Percentiles rank a stretch among this genome's conserved stretches.
phyloP scores from a whole-genome alignment of 1,284 basidiomycete genomes.

The Bondarzewia mesenterica region DNA sequence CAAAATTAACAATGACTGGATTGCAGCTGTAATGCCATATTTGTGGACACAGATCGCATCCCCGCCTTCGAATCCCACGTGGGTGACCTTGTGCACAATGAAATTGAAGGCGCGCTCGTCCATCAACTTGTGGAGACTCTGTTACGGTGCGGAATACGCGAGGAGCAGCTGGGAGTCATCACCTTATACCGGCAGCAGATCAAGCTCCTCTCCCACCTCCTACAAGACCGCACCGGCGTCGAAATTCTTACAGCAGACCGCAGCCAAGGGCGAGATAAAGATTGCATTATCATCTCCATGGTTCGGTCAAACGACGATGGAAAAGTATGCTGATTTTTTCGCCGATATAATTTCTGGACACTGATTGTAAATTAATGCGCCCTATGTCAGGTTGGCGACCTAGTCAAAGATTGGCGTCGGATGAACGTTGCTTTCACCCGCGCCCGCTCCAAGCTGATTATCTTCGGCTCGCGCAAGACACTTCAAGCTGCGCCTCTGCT shows the following conservation, averaged over 20 bases:
- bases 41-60: conserved; percentile 85
- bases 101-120: conserved; percentile 63
- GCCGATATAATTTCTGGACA: background rate
- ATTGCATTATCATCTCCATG: conserved; percentile 89
- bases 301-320: conserved; percentile 79
- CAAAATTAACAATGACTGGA: background rate
- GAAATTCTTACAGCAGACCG: conserved; percentile 94
- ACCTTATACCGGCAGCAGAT: conserved; percentile 94
- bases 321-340: conserved; percentile 40
- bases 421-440: conserved; percentile 97
- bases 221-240: conserved; percentile 47
- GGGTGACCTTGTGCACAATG: conserved; percentile 87
- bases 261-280: conserved; percentile 95
- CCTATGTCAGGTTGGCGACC: conserved; percentile 71
- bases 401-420: conserved; percentile 90
- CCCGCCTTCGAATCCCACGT: conserved; percentile 76
- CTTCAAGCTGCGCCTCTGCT: conserved; percentile 56
- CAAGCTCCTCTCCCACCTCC: conserved; percentile 65
- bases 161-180: conserved; percentile 80
- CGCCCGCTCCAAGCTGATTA: conserved; percentile 82
- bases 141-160: conserved; percentile 52
- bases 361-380: conserved; percentile 1
- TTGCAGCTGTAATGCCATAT: conserved; percentile 73
- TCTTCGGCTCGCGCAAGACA: conserved; percentile 81
- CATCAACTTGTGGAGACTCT: conserved; percentile 63